Evolutionary conservation across 2,329 filamentous ascomycete genomes (phyloP).

Genomic region (Xylaria sp.): DNA sequence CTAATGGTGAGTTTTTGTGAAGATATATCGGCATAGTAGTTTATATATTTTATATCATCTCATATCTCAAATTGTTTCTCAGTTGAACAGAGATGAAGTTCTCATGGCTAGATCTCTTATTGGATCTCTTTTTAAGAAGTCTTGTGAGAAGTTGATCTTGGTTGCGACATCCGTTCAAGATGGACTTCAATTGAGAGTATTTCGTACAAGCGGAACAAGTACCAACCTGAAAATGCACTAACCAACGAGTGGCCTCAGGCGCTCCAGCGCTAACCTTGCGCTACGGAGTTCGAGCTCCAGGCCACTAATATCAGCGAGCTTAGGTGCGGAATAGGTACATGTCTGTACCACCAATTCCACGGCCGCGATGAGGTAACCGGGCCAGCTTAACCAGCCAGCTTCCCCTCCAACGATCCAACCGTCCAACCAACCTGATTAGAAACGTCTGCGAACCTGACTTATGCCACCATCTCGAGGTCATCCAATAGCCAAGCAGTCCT

Average conservation of each 20-base stretch:
- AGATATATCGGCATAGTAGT: neutral
- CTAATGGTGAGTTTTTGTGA: neutral
- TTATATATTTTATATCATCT: too few relatives aligned
- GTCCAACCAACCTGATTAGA: conserved; percentile 14
- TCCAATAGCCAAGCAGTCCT: conserved; percentile 6
- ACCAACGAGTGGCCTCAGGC: neutral
- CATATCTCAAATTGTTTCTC: too few relatives aligned
- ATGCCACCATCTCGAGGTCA: neutral
- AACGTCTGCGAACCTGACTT: neutral
- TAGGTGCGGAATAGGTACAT: neutral
- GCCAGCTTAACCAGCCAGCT: neutral
- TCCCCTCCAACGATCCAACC: neutral
- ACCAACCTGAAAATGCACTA: too few relatives aligned
- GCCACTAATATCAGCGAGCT: neutral
- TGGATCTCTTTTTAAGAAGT: neutral
- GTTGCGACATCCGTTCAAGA: neutral
- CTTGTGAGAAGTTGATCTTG: neutral
- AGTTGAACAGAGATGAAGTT: too few relatives aligned
- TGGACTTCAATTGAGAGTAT: neutral
- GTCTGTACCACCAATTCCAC: neutral
- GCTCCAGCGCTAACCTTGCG: neutral
- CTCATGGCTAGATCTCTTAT: neutral
- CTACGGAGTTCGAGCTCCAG: neutral
- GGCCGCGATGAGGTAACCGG: too few relatives aligned
- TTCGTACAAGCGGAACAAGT: neutral